Percentiles rank a stretch among this genome's conserved stretches.
Evolutionary conservation across 2,329 filamentous ascomycete species (phyloP).

Genomic region (Colletotrichum sp.): DNA sequence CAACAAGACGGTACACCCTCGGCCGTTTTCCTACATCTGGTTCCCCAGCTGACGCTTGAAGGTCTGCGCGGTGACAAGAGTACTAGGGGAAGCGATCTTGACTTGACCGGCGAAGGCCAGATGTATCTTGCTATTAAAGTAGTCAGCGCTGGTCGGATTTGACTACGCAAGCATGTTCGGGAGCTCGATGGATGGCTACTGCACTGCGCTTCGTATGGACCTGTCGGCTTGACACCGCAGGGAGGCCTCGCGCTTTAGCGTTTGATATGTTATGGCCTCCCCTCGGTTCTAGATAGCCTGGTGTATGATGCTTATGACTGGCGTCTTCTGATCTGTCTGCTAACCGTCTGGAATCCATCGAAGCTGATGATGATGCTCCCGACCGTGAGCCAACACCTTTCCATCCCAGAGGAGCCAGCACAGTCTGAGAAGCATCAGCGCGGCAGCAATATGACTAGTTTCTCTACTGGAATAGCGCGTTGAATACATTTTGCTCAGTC

Average conservation of each 20-base stretch:
- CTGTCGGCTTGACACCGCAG: background rate
- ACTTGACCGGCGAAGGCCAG: background rate
- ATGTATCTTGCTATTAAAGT: background rate
- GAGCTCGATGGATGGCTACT: background rate
- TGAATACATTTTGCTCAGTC: background rate
- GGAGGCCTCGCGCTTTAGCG: background rate
- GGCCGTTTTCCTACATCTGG: too few relatives aligned
- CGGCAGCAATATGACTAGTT: background rate
- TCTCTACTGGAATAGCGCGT: background rate
- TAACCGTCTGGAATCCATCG: background rate
- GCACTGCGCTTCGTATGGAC: background rate
- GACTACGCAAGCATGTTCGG: background rate
- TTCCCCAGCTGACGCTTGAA: too few relatives aligned
- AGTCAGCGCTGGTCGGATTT: background rate
- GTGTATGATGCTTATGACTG: background rate
- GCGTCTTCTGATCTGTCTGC: background rate
- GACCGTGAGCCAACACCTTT: background rate
- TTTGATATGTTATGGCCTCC: background rate
- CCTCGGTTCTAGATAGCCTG: background rate
- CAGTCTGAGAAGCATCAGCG: background rate
- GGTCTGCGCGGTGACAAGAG: background rate
- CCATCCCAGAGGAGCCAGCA: background rate
- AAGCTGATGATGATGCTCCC: background rate
- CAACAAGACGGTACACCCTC: too few relatives aligned
- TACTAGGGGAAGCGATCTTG: background rate